Base-by-base conservation (phyloP, 129 eudicot species). In the Saussurea involucrata region DNA sequence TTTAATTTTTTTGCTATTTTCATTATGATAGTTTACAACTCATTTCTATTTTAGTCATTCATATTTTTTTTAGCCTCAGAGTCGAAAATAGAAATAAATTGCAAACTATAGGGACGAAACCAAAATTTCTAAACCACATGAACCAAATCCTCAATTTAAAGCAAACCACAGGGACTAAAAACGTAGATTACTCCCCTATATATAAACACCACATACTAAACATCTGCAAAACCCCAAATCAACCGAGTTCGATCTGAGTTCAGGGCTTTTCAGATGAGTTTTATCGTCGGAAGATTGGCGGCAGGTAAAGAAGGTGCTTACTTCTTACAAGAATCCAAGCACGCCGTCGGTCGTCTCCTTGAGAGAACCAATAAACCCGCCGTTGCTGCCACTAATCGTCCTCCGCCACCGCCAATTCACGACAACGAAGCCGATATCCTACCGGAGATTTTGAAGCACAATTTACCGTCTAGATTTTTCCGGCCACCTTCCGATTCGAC, bases 241-340 rank as follows among this genome's bases (percentile, higher is more conserved):
- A 66, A 68, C 44, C 25, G 67, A 74, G 3, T 28, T 18, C 72
- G 9, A 34, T 22, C 68, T 0, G 5, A 31, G 5, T 32, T 10
- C 29, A 44, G 42, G 6, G 29, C 22, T 22, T 34, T 28, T 42
- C 57, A 24, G 29, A 90, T 90, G 97, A 93, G 98, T 86, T 88
- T 93, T 68, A 85, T 93, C 17, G 93, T 88, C 8, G 96, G 98
- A 20, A 85, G 98, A 91, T 86, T 87, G 29, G 86, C 86, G 22
- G 98, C 98, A 5, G 87, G 89, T 46, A 80, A 78, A 76, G 98
- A 93, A 72, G 93, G 93, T 3, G 92, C 98, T 28, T 91, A 90
- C 74, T 90, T 90, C 81, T 57, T 91, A 15, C 92, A 91, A 84
- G 96, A 93, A 87, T 93, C 97, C 74, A 93, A 87, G 73, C 96